Evolutionary conservation across 2,329 filamentous ascomycete species (phyloP).

Genomic region (Macrophomina tecta): DNA sequence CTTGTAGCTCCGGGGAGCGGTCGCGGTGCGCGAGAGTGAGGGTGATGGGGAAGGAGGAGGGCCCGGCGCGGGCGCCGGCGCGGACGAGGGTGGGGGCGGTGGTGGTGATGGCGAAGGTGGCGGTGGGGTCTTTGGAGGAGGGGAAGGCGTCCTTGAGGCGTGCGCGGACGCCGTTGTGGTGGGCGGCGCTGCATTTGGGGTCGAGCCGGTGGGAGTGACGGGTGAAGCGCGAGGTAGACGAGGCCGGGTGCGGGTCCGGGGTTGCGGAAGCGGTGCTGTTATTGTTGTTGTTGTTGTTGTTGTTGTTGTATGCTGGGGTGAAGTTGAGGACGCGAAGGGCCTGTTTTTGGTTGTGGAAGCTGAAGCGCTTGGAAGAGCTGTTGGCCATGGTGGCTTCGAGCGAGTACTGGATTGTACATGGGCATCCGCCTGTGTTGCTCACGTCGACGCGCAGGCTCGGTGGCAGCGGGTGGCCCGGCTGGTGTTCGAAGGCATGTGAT

Average conservation of each 20-base stretch:
- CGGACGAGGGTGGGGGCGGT: constrained; percentile 30
- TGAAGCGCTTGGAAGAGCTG: constrained; percentile 30
- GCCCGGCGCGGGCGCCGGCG: constrained; percentile 32
- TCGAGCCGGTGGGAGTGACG: constrained; percentile 30
- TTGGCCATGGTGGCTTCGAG: constrained; percentile 33
- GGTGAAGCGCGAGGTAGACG: constrained; percentile 30
- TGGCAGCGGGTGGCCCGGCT: constrained; percentile 32
- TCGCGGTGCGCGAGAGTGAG: constrained; percentile 36
- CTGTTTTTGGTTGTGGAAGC: constrained; percentile 31
- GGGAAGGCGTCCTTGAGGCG: constrained; percentile 30
- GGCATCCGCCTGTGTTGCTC: constrained; percentile 30
- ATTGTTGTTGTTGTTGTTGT: constrained; percentile 29
- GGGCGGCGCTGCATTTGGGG: constrained; percentile 13
- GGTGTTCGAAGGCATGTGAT: constrained; percentile 30
- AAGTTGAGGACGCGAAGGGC: constrained; percentile 31
- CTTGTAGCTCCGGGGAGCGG: constrained; percentile 34
- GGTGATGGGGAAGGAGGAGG: constrained; percentile 29
- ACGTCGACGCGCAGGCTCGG: constrained; percentile 33
- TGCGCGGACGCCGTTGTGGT: constrained; percentile 25
- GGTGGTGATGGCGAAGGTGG: constrained; percentile 32
- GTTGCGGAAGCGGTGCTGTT: background rate
- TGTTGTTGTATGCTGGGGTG: background rate
- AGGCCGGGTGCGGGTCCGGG: constrained; percentile 11
- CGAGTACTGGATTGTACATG: constrained; percentile 31
- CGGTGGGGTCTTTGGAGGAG: constrained; percentile 27